Evolutionary conservation across 164 flowering plant species (phyloP).

Genomic region (Tetrastigma voinierianum): DNA sequence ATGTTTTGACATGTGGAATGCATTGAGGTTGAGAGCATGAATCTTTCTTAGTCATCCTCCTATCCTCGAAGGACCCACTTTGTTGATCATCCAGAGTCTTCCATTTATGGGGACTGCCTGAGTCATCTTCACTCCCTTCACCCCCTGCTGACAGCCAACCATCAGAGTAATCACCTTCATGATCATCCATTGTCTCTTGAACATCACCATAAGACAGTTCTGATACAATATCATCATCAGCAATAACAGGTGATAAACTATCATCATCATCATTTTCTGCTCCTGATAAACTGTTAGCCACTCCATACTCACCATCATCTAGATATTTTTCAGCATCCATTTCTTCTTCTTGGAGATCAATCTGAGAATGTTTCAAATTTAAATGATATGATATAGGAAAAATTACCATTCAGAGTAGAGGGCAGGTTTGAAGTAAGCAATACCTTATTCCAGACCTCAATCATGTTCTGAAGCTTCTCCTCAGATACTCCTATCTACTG

Average conservation of each 20-base stretch:
- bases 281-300: constrained; percentile 16
- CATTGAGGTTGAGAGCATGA: constrained; percentile 21
- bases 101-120: constrained; percentile 12
- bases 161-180: constrained; percentile 29
- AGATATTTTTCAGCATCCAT: constrained; percentile 20
- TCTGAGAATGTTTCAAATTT: constrained; percentile 34
- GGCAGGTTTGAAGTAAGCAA: not conserved
- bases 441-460: constrained; percentile 99
- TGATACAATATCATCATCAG: constrained; percentile 17
- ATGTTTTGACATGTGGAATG: constrained; percentile 56
- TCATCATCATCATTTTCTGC: constrained; percentile 24
- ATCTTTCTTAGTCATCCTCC: constrained; percentile 15
- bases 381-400: not conserved
- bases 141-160: constrained; percentile 34
- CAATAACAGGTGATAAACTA: too few species aligned
- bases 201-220: constrained; percentile 19
- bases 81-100: constrained; percentile 16
- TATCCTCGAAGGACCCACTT: constrained; percentile 12
- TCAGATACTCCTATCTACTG: constrained; percentile 85
- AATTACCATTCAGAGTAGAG: not conserved
- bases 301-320: constrained; percentile 31
- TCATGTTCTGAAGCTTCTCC: constrained; percentile 80
- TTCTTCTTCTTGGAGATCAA: constrained; percentile 53
- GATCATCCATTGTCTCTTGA: constrained; percentile 23
- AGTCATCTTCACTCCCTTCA: constrained; percentile 17